Percentiles rank a stretch among this genome's conserved stretches.
These are phyloP conservation scores for Prunus armeniaca DNA, from an alignment of 306 rosid species.

Conservation along the genomic window DNA sequence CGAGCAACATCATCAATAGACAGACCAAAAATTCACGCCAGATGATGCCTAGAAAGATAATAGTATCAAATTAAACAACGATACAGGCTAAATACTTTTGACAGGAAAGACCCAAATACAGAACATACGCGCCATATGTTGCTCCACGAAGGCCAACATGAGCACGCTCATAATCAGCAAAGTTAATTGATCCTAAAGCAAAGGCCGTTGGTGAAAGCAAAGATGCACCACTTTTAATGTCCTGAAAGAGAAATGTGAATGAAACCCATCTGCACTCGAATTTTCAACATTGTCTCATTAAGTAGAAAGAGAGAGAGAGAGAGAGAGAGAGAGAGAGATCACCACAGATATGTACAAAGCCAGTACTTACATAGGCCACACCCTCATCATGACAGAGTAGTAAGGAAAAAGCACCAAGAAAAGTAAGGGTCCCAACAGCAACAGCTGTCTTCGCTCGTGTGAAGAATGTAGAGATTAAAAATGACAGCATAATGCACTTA, in stretches of 20 bases:
- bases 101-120: constrained; percentile 3
- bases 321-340: neutral
- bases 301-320: neutral
- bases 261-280: constrained; percentile 18
- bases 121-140: constrained; percentile 80
- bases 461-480: constrained; percentile 85
- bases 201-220: constrained; percentile 94
- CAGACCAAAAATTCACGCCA: constrained; percentile 82
- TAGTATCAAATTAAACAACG: constrained; percentile 20
- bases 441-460: constrained; percentile 95
- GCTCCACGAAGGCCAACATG: constrained; percentile 99
- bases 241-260: constrained; percentile 48
- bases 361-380: constrained; percentile 66
- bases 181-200: constrained; percentile 88
- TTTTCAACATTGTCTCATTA: constrained; percentile 5
- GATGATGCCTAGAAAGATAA: constrained; percentile 69
- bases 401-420: constrained; percentile 90
- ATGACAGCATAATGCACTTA: constrained; percentile 91
- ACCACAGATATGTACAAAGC: constrained; percentile 13
- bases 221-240: constrained; percentile 76
- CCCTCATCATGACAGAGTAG: constrained; percentile 77
- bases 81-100: constrained; percentile 3
- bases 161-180: constrained; percentile 97
- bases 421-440: constrained; percentile 91
- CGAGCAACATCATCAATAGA: constrained; percentile 87